Conservation (phyloP, 495 filamentous ascomycete genomes). For the Penicillium maclennaniae region DNA sequence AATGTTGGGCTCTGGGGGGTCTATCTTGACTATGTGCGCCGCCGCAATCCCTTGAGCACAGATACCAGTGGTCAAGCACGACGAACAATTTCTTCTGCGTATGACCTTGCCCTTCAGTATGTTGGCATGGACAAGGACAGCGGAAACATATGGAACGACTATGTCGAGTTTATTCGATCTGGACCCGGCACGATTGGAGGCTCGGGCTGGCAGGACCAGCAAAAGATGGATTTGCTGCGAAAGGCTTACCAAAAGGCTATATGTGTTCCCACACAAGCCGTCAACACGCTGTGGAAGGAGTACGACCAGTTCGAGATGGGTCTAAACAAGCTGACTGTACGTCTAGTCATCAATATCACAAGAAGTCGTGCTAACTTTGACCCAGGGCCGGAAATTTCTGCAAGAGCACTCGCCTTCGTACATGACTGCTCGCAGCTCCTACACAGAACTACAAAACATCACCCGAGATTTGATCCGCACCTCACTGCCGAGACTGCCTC, state of each 20-base stretch:
- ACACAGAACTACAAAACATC: constrained; percentile 78
- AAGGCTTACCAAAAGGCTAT: constrained; percentile 90
- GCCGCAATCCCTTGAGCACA: constrained; percentile 76
- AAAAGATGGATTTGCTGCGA: constrained; percentile 91
- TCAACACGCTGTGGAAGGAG: constrained; percentile 89
- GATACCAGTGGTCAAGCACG: constrained; percentile 75
- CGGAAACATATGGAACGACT: constrained; percentile 89
- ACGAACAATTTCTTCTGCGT: constrained; percentile 71
- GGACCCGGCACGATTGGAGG: constrained; percentile 83
- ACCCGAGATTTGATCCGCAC: constrained; percentile 73
- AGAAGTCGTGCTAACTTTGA: constrained; percentile 20
- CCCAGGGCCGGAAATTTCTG: constrained; percentile 82
- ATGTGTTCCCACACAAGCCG: constrained; percentile 71
- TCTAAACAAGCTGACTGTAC: constrained; percentile 81
- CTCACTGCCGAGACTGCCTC: constrained; percentile 75
- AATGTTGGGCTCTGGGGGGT: constrained; percentile 84
- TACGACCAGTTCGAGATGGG: constrained; percentile 94
- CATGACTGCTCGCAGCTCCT: constrained; percentile 86
- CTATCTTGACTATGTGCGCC: constrained; percentile 94
- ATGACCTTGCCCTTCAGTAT: constrained; percentile 84
- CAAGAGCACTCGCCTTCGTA: constrained; percentile 88
- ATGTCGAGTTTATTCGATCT: constrained; percentile 82
- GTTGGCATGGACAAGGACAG: constrained; percentile 89
- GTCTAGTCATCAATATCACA: background rate
- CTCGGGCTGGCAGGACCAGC: constrained; percentile 87